Evolutionary conservation across 225 moss, liverwort and hornwort genomes (phyloP), one percentile per base, ranked within the genome.

Genomic region (Climacium dendroides): DNA sequence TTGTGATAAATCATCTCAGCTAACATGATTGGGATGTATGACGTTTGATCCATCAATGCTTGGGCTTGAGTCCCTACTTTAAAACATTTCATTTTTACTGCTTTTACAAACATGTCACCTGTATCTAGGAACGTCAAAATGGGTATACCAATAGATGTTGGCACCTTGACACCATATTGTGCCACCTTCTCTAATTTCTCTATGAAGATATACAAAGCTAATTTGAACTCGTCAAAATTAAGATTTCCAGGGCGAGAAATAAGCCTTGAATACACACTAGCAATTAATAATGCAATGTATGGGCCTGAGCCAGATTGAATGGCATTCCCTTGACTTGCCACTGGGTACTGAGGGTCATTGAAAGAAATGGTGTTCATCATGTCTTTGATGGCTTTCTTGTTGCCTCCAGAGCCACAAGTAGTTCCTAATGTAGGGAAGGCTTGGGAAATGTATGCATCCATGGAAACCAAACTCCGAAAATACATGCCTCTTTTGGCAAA

Each of bases 71-170:
- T 39, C 17, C 65, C 82, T 18, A 14, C 32, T 63, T 91, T 90
- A 77, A 90, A 93, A 78, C 94, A 95, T 78, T 88, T 91, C 74
- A 89, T 66, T 74, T 90, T 93, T 15, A 90, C 71, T 2, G 79
- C 92, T 50, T 91, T 92, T 26, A 94, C 63, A 87, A 95, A 91
- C n/a, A 92, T 89, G 47, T 95, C 91, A 48, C 90, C 89, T 12
- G 94, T 81, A 57, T 95, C 89, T 0, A 89, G 2, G 29, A 90
- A 94, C 6, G 88, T 89, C 73, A 83, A 63, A 71, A 90, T 88
- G 1, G 95, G 95, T 0, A 7, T 86, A 52, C 83, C 13, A 4
- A 87, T 3, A 1, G 47, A 11, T 10, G 90, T 91, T 3, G 92
- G 93, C 18, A 92, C 94, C 47, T 95, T 95, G 19, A 95, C 13